A percentile compares a stretch with the other conserved stretches of the same genome.
These are phyloP conservation scores for Candida coquimbonensis DNA, from an alignment of 805 yeast species.

Conservation along the genomic window DNA sequence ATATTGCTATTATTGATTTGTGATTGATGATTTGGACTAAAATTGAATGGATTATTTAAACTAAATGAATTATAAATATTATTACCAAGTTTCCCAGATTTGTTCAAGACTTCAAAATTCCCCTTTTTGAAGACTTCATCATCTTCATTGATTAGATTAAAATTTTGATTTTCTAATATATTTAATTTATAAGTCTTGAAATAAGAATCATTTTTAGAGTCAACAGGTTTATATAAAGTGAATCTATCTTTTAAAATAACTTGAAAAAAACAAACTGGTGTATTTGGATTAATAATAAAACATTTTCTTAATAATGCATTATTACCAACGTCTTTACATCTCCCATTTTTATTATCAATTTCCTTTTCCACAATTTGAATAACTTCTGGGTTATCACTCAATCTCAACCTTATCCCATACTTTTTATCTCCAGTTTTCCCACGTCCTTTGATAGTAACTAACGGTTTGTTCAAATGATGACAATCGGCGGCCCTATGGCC, in stretches of 20 bases:
- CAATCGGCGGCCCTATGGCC: constrained; percentile 8
- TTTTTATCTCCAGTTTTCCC: not conserved
- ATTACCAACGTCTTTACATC: not conserved
- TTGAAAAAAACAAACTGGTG: not conserved
- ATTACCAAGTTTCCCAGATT: not conserved
- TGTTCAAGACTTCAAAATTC: not conserved
- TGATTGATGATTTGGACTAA: too few species aligned
- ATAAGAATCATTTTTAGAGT: not conserved
- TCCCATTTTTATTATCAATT: not conserved
- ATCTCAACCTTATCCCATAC: constrained; percentile 1
- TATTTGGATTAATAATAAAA: not conserved
- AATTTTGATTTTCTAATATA: not conserved
- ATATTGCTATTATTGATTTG: too few species aligned
- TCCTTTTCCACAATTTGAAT: not conserved
- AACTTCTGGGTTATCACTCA: not conserved
- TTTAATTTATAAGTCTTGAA: not conserved
- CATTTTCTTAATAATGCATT: not conserved
- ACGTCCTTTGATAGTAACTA: constrained; percentile 1
- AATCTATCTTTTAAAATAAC: not conserved
- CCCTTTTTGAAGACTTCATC: not conserved
- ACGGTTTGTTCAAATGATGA: constrained; percentile 3
- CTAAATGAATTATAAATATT: too few species aligned
- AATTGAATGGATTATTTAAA: too few species aligned
- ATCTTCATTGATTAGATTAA: not conserved
- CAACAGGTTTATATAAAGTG: not conserved